Evolutionary conservation across 495 filamentous ascomycete genomes (phyloP).

Genomic region (Ramalina peruviana): DNA sequence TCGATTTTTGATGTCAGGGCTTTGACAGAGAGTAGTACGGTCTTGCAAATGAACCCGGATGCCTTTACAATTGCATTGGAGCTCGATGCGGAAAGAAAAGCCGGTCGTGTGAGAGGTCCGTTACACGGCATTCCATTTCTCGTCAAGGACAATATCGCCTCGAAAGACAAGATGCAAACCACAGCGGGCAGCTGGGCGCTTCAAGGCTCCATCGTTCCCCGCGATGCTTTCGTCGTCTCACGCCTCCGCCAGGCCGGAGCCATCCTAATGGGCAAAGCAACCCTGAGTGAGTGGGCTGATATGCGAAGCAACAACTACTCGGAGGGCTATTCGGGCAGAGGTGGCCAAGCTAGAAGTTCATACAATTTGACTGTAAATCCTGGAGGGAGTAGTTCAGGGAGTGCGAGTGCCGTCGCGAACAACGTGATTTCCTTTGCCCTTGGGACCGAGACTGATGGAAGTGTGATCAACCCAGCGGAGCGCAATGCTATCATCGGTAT

Average conservation of each 20-base stretch:
- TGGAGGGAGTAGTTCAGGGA: conserved; percentile 50
- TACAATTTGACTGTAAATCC: conserved; percentile 61
- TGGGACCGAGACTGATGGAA: conserved; percentile 65
- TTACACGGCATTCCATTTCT: conserved; percentile 63
- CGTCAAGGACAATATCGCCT: conserved; percentile 64
- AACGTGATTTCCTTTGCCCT: conserved; percentile 49
- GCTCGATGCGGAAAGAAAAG: conserved; percentile 43
- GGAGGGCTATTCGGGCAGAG: conserved; percentile 51
- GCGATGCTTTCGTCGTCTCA: conserved; percentile 48
- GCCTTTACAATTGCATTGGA: conserved; percentile 37
- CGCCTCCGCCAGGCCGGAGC: conserved; percentile 51
- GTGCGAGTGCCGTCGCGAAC: conserved; percentile 44
- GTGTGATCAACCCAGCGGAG: conserved; percentile 59
- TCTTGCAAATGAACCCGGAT: conserved; percentile 52
- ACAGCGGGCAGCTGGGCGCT: conserved; percentile 46
- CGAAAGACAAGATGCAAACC: conserved; percentile 55
- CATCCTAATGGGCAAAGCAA: conserved; percentile 54
- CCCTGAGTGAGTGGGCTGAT: conserved; percentile 60
- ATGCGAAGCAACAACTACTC: conserved; percentile 59
- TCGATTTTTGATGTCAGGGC: not conserved
- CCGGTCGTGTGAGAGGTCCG: conserved; percentile 40
- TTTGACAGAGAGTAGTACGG: conserved; percentile 23
- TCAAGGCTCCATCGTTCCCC: conserved; percentile 47
- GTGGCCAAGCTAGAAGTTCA: conserved; percentile 49
- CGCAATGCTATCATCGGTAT: conserved; percentile 51